Percentiles rank a stretch among this genome's conserved stretches.
These are phyloP conservation scores for Penicillium frequentans DNA, from an alignment of 2,329 filamentous ascomycete genomes.

Conservation along the genomic window DNA sequence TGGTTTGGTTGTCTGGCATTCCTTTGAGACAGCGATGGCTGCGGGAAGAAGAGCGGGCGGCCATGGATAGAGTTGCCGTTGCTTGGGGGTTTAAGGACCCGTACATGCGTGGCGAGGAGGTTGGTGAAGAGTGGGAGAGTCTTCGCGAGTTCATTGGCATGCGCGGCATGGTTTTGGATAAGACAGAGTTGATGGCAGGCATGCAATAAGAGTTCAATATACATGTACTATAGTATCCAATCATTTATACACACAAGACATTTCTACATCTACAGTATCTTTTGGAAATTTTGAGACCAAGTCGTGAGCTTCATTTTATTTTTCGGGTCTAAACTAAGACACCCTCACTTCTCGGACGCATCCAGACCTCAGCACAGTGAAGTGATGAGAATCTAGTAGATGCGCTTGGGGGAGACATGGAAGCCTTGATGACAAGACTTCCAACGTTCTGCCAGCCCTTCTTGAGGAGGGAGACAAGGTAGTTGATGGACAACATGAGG, in stretches of 20 bases:
- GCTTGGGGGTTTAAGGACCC: slow-evolving; percentile 89
- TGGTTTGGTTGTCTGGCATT: slow-evolving; percentile 84
- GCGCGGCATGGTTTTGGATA: slow-evolving; percentile 87
- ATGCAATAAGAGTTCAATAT: slow-evolving; percentile 64
- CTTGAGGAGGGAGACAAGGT: slow-evolving; percentile 98
- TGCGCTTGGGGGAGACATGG: slow-evolving; percentile 98
- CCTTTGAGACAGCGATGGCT: slow-evolving; percentile 80
- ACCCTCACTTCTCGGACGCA: slow-evolving; percentile 27
- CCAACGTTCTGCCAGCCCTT: slow-evolving; percentile 99
- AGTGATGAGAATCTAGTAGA: slow-evolving; percentile 70
- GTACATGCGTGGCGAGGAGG: slow-evolving; percentile 81
- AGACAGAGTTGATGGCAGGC: slow-evolving; percentile 85
- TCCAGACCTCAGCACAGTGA: slow-evolving; percentile 26
- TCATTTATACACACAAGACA: slow-evolving; percentile 3
- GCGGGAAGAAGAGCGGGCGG: slow-evolving; percentile 84
- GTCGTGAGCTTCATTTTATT: slow-evolving; percentile 35
- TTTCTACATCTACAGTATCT: background rate
- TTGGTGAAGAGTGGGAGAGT: slow-evolving; percentile 84
- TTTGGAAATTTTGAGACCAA: slow-evolving; percentile 25
- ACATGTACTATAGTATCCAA: slow-evolving; percentile 10
- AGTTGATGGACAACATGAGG: slow-evolving; percentile 99
- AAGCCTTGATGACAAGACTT: slow-evolving; percentile 99
- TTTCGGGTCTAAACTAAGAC: slow-evolving; percentile 29
- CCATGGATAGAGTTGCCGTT: slow-evolving; percentile 79
- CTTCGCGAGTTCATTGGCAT: slow-evolving; percentile 79